These are phyloP conservation scores for Blastomyces percursus DNA, from an alignment of 2,329 filamentous ascomycete species.

Conservation along the genomic window DNA sequence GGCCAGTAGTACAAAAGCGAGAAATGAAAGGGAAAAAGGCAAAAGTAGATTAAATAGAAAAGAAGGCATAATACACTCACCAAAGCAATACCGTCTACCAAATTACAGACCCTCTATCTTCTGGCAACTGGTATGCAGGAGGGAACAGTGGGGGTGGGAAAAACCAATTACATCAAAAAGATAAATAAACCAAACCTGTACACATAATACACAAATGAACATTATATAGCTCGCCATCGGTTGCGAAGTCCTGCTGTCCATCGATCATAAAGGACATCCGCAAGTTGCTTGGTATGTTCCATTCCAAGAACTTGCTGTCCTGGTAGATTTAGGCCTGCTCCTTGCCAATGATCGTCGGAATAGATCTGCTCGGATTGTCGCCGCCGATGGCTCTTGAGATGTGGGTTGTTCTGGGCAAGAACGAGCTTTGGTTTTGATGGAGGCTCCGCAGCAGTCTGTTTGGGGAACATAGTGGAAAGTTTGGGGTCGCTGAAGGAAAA, in stretches of 20 bases:
- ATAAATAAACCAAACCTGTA: too few species aligned
- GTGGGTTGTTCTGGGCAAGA: conserved; percentile 71
- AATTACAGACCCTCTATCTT: background rate
- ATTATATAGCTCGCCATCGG: conserved; percentile 46
- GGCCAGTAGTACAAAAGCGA: background rate
- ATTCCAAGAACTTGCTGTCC: conserved; percentile 58
- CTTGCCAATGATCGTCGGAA: conserved; percentile 28
- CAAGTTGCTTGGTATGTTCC: conserved; percentile 83
- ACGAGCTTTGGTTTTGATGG: conserved; percentile 54
- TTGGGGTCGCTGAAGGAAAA: conserved; percentile 21
- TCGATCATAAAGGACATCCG: conserved; percentile 78
- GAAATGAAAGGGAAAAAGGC: background rate
- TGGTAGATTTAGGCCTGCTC: conserved; percentile 37
- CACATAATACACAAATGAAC: background rate
- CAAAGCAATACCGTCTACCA: background rate
- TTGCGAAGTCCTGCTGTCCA: conserved; percentile 77
- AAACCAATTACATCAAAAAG: background rate
- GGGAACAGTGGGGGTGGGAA: too few species aligned
- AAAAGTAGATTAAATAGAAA: background rate
- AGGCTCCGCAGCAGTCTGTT: conserved; percentile 32
- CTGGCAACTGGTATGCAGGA: background rate
- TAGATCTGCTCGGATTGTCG: conserved; percentile 42
- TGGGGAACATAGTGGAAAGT: conserved; percentile 10
- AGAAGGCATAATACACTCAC: background rate
- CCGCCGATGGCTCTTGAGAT: conserved; percentile 66